Base-by-base conservation (phyloP, 441 rosid genomes). In the Corymbia citriodora region DNA sequence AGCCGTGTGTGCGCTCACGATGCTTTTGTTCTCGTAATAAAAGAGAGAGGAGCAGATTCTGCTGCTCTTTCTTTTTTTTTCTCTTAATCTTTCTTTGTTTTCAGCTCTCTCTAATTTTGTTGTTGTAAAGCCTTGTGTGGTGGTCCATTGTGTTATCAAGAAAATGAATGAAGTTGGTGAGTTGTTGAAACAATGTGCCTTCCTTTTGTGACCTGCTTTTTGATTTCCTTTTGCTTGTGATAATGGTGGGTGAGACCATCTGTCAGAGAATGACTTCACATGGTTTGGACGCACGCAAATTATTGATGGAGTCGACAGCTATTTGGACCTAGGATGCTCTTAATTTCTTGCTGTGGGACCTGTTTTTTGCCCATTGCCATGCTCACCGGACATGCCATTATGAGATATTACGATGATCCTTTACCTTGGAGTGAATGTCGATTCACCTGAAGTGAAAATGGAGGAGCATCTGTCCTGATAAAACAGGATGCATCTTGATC, bases 11-110 rank as follows among this genome's bases (percentile, higher is more conserved):
- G 49, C 29, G 68, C 61, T 54, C 52, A 55, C 68, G 21, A 36
- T 55, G 29, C 68, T 40, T 29, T 21, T 17, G 54, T 36, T 70
- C 88, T 49, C 90, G 92, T 87, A 91, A 92, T 90, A 91, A 92
- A 91, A 91, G 88, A 88, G 88, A 40, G 79, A 53, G 87, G 55
- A 85, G 93, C 88, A 87, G 68, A 50, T 85, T 86, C 54, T 89
- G 53, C 79, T 90, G 14, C 87, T 79, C 85, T 57, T 89, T 45
- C 33, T 87, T 89, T 90, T 88, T 48, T 65, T 87, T 90, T 25
- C n/a, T 72, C 63, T 54, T 45, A 40, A 4, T 40, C 82, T 68
- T 48, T 21, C 33, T 49, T 63, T 45, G 57, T 88, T 68, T 31
- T 53, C 36, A 40, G 36, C 36, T 29, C 19, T 79, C 25, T 70